Base-by-base conservation (phyloP, 306 rosid genomes). In the Ormosia semicastrata region DNA sequence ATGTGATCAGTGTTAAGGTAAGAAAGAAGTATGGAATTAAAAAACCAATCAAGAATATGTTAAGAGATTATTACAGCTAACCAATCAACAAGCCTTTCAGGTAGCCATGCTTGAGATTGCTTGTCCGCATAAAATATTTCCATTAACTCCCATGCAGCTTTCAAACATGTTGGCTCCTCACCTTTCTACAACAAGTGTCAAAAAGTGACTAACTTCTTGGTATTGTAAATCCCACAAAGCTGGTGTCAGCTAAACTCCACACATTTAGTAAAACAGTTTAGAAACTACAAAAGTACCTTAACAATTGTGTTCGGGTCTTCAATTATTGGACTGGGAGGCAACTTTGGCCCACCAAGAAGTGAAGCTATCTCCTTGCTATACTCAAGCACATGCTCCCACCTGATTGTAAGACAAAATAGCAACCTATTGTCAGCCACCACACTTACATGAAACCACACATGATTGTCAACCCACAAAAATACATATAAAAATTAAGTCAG, bases 111-210 rank as follows among this genome's bases (percentile, higher is more conserved):
- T 87, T 90, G 98, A 71, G 92, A 92, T 75, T 86, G 90, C 84
- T 90, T 95, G 90, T 95, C 99, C 1, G 89, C 98, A 83, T 91
- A 95, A 86, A 95, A 95, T 79, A 95, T 89, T 86, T 90, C 95
- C 92, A 95, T 83, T 85, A 93, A 81, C 89, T 95, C 93, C 99
- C 99, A 95, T 4, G 98, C 99, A 58, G 98, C 98, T 89, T 93
- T 93, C 88, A 91, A 81, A 76, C 89, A 86, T 40, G 94, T 90
- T 15, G 97, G 94, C 88, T 87, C 89, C 87, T 91, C 92, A 67
- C 73, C 85, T 78, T 63, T 90, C 99, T 95, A 86, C 74, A 89
- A 10, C 74, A 78, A 47, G 80, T 52, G 8, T 75, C 54, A 47
- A n/a, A 73, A 76, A 43, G 14, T 10, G 10, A 74, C 46, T 29